Evolutionary conservation across 2,329 filamentous ascomycete genomes (phyloP), one percentile per base, ranked within the genome.

Genomic region (Septoria petroselini): DNA sequence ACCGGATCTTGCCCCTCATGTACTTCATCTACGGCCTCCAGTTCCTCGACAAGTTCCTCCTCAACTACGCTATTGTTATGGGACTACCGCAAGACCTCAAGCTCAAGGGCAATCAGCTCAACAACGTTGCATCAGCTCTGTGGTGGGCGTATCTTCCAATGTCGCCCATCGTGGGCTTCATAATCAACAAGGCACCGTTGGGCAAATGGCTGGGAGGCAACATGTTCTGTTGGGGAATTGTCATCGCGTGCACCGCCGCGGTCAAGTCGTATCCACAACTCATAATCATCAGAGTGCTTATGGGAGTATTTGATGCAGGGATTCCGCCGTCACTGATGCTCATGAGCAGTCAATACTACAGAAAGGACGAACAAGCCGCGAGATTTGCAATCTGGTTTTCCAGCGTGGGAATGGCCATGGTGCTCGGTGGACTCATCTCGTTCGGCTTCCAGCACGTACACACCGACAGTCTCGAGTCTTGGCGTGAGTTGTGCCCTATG

Each of bases 41-140:
- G 27, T 48, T 38, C 7, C 43, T 58, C 12, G 55, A 58, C 69
- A 84, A 84, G 66, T 77, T 83, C 52, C 74, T 80, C 21, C 73
- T 83, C 37, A 84, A 84, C 59, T 85, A 85, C 62, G 80, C 81
- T 9, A 79, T 78, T 50, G 79, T 85, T 45, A 86, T 86, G 82
- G 81, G 81, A 3, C 21, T 58, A 5, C 54, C 57, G 7, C 40
- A 57, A 18, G 57, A 59, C 11, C 34, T 59, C 4, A 42, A 51
- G 4, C 48, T 59, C 14, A 17, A 53, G 21, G 57, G 57, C n/a
- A 48, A 59, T 33, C 27, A 57, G 11, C 38, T 59, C 18, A 59
- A 55, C 42, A 53, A 57, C 19, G 49, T 54, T 25, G 52, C 48
- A 9, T 59, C 57, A 3, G 44, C 57, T 1, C 41, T 59, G 5